phyloP scores from a whole-genome alignment of 768 basidiomycete species.

The Chalciporus sphaerocephalus region DNA sequence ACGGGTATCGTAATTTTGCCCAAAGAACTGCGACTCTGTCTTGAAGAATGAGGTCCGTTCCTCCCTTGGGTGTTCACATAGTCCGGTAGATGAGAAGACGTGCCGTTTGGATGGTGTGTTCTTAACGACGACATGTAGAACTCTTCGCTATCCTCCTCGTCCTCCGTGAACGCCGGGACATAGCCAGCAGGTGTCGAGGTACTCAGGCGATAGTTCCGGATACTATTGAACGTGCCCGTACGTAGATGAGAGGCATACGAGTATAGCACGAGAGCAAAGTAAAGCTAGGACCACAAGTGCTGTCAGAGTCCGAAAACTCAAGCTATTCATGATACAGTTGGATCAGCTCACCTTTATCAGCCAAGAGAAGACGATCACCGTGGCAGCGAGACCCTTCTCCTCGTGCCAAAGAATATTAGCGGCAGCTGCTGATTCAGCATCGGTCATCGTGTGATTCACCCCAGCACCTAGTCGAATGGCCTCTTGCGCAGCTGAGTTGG shows the following conservation, averaged over 20 bases:
- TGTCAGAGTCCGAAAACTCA: slow-evolving; percentile 2
- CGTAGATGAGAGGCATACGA: slow-evolving; percentile 92
- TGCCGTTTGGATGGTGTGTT: slow-evolving; percentile 37
- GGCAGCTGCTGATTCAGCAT: slow-evolving; percentile 61
- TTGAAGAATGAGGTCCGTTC: slow-evolving; percentile 25
- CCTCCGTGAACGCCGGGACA: slow-evolving; percentile 38
- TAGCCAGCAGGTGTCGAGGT: slow-evolving; percentile 20
- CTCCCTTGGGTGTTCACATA: slow-evolving; percentile 54
- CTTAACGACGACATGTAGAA: slow-evolving; percentile 65
- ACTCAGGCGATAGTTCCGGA: slow-evolving; percentile 42
- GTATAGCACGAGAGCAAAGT: slow-evolving; percentile 86
- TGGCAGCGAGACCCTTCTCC: slow-evolving; percentile 78
- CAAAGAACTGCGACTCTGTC: slow-evolving; percentile 22
- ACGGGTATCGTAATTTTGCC: slow-evolving; percentile 32
- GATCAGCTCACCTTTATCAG: slow-evolving; percentile 66
- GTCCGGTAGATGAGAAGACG: slow-evolving; percentile 57
- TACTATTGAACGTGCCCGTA: slow-evolving; percentile 81
- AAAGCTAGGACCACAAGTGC: slow-evolving; percentile 53
- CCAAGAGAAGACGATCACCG: slow-evolving; percentile 82
- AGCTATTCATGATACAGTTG: not conserved
- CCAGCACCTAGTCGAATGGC: slow-evolving; percentile 67
- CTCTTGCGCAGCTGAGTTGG: slow-evolving; percentile 85
- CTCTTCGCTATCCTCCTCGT: slow-evolving; percentile 63
- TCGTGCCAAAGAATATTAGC: slow-evolving; percentile 84
- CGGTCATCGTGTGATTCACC: slow-evolving; percentile 51